Percentiles rank a stretch among this genome's conserved stretches.
phyloP scores from a whole-genome alignment of 2,329 filamentous ascomycete species.

The Myotisia sp. region DNA sequence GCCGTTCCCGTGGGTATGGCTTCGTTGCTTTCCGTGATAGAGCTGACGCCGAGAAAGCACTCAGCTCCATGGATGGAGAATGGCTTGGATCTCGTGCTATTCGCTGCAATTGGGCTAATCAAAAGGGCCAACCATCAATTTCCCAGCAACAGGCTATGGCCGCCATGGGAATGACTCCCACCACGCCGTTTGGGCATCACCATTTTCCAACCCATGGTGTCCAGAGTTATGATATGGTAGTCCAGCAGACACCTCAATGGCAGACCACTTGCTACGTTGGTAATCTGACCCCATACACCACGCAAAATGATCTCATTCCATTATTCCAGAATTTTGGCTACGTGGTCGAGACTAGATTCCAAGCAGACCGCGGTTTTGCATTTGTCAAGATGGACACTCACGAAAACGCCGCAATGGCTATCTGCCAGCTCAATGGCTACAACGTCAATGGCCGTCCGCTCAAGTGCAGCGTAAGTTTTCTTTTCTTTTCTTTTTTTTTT shows the following conservation, averaged over 20 bases:
- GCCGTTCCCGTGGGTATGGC: slow-evolving; percentile 88
- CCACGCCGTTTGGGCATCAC: slow-evolving; percentile 84
- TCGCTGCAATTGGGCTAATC: slow-evolving; percentile 99
- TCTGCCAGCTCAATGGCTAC: slow-evolving; percentile 95
- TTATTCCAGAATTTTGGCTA: slow-evolving; percentile 98
- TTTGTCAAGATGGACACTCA: slow-evolving; percentile 99
- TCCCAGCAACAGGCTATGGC: slow-evolving; percentile 95
- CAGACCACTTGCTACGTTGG: slow-evolving; percentile 98
- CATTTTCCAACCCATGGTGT: slow-evolving; percentile 95
- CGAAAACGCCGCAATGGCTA: slow-evolving; percentile 95
- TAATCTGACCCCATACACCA: slow-evolving; percentile 94
- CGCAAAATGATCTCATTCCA: slow-evolving; percentile 90
- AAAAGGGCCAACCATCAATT: slow-evolving; percentile 98
- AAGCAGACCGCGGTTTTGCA: slow-evolving; percentile 92
- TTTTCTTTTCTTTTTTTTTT: slow-evolving; percentile 3
- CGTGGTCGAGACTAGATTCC: slow-evolving; percentile 93
- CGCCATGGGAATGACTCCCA: slow-evolving; percentile 95
- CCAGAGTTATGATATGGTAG: slow-evolving; percentile 94
- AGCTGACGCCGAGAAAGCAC: slow-evolving; percentile 80
- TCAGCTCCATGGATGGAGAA: slow-evolving; percentile 97
- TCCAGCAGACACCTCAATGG: slow-evolving; percentile 89
- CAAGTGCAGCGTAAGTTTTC: slow-evolving; percentile 88
- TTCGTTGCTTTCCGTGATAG: slow-evolving; percentile 96
- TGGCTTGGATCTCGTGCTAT: slow-evolving; percentile 97
- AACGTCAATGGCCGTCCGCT: slow-evolving; percentile 92